These are phyloP conservation scores for Penicillium sp. DNA, from an alignment of 2,329 filamentous ascomycete species.

Conservation along the genomic window DNA sequence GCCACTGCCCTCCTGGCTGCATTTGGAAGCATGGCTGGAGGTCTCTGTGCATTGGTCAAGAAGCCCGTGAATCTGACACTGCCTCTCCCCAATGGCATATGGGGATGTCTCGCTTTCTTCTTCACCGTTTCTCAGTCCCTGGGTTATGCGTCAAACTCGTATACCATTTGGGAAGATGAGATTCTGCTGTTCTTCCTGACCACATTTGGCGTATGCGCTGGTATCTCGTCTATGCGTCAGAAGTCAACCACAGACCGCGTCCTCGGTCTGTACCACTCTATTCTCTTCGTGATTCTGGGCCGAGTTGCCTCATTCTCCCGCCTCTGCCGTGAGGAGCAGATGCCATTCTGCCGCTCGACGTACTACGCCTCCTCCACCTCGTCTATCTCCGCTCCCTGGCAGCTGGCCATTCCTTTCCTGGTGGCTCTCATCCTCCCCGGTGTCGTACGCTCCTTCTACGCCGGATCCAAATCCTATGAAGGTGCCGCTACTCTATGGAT, in stretches of 20 bases:
- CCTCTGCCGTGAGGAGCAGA: slow-evolving; percentile 95
- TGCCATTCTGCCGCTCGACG: slow-evolving; percentile 93
- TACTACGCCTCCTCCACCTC: slow-evolving; percentile 93
- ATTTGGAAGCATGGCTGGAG: slow-evolving; percentile 51
- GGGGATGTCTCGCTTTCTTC: slow-evolving; percentile 83
- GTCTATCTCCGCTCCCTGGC: slow-evolving; percentile 90
- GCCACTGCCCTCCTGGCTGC: slow-evolving; percentile 45
- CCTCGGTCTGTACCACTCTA: slow-evolving; percentile 80
- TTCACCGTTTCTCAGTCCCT: slow-evolving; percentile 87
- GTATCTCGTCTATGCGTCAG: slow-evolving; percentile 75
- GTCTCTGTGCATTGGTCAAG: slow-evolving; percentile 45
- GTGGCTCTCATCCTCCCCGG: slow-evolving; percentile 72
- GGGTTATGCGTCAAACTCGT: slow-evolving; percentile 96
- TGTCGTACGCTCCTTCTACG: slow-evolving; percentile 81
- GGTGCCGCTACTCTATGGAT: slow-evolving; percentile 85
- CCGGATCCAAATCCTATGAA: slow-evolving; percentile 82
- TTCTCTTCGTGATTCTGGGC: slow-evolving; percentile 78
- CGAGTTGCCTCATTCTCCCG: slow-evolving; percentile 84
- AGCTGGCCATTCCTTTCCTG: slow-evolving; percentile 77
- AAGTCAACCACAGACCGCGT: slow-evolving; percentile 68
- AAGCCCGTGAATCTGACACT: slow-evolving; percentile 47
- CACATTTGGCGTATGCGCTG: slow-evolving; percentile 79
- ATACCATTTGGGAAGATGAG: slow-evolving; percentile 97
- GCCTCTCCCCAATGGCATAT: slow-evolving; percentile 73
- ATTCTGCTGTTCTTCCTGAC: slow-evolving; percentile 89